Base-by-base conservation (phyloP, 78 protist species). In the Dictyostelium capitatum region DNA sequence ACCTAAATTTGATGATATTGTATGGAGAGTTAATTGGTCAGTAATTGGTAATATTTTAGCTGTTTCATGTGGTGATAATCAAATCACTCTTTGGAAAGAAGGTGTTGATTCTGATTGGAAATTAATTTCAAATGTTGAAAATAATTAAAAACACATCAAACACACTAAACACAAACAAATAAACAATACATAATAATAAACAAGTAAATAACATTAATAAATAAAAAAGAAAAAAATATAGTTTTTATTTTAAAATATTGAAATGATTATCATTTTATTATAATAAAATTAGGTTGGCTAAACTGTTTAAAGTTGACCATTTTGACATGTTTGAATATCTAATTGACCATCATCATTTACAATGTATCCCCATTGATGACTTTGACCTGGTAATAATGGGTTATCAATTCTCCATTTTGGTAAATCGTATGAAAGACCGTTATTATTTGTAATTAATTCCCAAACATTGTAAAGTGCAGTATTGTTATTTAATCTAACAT, bases 11-110 rank as follows among this genome's bases (percentile, higher is more conserved):
- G 83, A 81, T 30, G 98, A 89, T 20, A 75, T 80, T 50, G 98
- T 96, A 15, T 98, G 99, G 99, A 81, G 97, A 32, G 90, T 97
- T 37, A 80, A 82, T 77, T 98, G 99, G 99, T 69, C 94, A 32
- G 79, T 96, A 47, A 80, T 95, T 30, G 98, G 98, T 69, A 83
- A 90, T 56, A 83, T 98, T 57, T 95, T 98, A 41, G 98, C 99
- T 32, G 98, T 97, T 37, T 73, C 98, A 11, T 70, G 95, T 56
- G 97, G 96, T 62, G 98, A 97, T 79, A 95, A 95, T 78, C 78
- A 84, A 69, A 70, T 83, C 0, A 73, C 91, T 10, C 89, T 94
- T 30, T 94, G 96, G 96, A 84, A 94, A 15, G 96, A 87, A 85
- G 84, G 85, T 46, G 67, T 69, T 50, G 96, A 93, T 32, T 19